phyloP scores from a whole-genome alignment of 2,329 filamentous ascomycete genomes.

The Rhynchosporium secalis region DNA sequence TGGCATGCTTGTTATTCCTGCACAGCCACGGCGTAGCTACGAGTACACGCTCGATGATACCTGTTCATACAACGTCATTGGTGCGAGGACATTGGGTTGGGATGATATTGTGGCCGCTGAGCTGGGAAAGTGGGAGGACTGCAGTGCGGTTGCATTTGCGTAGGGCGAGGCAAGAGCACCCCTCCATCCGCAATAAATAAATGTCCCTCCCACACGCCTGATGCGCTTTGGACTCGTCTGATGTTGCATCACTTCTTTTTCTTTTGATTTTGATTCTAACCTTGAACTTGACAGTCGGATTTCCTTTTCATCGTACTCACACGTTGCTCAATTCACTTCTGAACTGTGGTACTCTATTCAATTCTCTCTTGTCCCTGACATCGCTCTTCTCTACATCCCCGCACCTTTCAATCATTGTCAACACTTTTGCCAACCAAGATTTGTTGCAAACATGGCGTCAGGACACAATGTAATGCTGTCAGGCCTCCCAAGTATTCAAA shows the following conservation, averaged over 20 bases:
- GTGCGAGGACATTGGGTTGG: neutral
- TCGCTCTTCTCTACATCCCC: conserved; percentile 11
- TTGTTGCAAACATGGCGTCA: conserved; percentile 31
- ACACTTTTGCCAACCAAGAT: conserved; percentile 5
- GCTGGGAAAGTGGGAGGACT: conserved; percentile 11
- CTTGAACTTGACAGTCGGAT: too few species aligned
- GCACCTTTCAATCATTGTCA: conserved; percentile 11
- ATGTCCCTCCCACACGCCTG: neutral
- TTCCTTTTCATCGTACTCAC: conserved; percentile 2
- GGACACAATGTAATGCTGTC: conserved; percentile 37
- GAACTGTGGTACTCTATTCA: neutral
- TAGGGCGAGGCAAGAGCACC: neutral
- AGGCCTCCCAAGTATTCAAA: neutral
- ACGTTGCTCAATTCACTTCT: neutral
- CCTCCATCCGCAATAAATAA: conserved; percentile 1
- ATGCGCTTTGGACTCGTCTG: neutral
- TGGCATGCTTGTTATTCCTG: conserved; percentile 8
- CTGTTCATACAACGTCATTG: conserved; percentile 16
- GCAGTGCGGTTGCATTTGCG: too few species aligned
- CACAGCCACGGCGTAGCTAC: conserved; percentile 18
- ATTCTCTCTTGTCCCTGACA: neutral
- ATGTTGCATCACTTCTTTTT: conserved; percentile 1
- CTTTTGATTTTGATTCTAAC: neutral
- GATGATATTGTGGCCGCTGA: conserved; percentile 18
- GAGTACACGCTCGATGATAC: conserved; percentile 2